A percentile compares a stretch with the other conserved stretches of the same genome.
Evolutionary conservation across 345 rosid species (phyloP).

Genomic region (Laguncularia racemosa): DNA sequence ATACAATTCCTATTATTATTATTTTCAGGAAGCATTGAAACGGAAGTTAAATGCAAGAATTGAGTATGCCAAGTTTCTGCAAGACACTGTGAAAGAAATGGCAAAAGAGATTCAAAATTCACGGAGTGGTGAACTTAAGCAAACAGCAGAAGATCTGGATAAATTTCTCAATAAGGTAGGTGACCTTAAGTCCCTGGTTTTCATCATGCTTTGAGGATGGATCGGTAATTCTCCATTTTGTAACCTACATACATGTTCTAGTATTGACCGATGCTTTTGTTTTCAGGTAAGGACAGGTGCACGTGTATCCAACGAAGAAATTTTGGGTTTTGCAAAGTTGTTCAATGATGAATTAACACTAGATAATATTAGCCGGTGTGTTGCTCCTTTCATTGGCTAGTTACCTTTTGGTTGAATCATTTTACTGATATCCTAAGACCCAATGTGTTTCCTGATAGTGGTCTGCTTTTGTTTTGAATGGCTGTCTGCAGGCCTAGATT

Average conservation of each 20-base stretch:
- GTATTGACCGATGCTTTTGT: neutral
- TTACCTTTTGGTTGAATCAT: constrained; percentile 1
- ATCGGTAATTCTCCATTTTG: neutral
- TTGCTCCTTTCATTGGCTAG: constrained; percentile 4
- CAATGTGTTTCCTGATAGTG: constrained; percentile 1
- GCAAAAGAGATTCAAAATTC: constrained; percentile 84
- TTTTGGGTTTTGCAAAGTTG: constrained; percentile 66
- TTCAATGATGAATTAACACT: constrained; percentile 72
- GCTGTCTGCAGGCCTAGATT: constrained; percentile 45
- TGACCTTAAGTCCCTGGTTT: neutral
- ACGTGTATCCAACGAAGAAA: constrained; percentile 53
- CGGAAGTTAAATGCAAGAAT: constrained; percentile 58
- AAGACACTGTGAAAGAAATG: constrained; percentile 88
- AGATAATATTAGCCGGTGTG: constrained; percentile 69
- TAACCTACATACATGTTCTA: neutral
- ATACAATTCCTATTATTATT: constrained; percentile 1
- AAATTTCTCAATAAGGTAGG: constrained; percentile 50
- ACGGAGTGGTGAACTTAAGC: constrained; percentile 57
- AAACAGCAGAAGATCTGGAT: constrained; percentile 70
- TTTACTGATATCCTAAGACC: neutral
- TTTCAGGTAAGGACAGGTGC: constrained; percentile 64
- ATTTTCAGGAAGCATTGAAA: constrained; percentile 61
- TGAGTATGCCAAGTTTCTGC: constrained; percentile 75
- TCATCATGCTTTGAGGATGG: constrained; percentile 1
- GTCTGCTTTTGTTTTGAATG: constrained; percentile 7